Evolutionary conservation across 495 filamentous ascomycete species (phyloP).

Genomic region (Penicillium dipodomyicola): DNA sequence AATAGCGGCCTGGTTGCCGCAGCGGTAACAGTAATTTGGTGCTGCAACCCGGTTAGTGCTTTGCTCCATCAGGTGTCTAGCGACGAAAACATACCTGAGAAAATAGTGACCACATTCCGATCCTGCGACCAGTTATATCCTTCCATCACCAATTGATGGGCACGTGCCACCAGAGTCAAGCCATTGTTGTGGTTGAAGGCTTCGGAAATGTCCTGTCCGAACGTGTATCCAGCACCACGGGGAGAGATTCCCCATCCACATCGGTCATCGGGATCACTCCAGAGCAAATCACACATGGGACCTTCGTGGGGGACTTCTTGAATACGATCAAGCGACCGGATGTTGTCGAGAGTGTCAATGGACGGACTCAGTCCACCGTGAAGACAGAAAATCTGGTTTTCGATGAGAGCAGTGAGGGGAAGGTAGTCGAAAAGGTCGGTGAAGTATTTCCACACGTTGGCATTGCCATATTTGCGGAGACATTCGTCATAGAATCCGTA

Average conservation of each 20-base stretch:
- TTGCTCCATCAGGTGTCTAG: neutral
- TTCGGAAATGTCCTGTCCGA: constrained; percentile 98
- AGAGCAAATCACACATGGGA: constrained; percentile 97
- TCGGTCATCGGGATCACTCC: constrained; percentile 97
- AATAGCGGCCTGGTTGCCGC: constrained; percentile 97
- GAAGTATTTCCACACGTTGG: constrained; percentile 99
- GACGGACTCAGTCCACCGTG: constrained; percentile 94
- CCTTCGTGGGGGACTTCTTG: constrained; percentile 98
- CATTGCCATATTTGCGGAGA: constrained; percentile 95
- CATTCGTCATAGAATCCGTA: constrained; percentile 99
- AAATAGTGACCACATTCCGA: constrained; percentile 96
- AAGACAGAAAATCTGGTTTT: constrained; percentile 99
- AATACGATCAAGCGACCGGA: constrained; percentile 89
- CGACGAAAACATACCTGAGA: constrained; percentile 67
- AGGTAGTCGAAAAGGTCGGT: constrained; percentile 99
- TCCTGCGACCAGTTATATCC: constrained; percentile 99
- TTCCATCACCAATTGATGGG: constrained; percentile 97
- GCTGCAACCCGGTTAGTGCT: constrained; percentile 48
- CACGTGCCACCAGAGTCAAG: constrained; percentile 88
- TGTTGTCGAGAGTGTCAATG: constrained; percentile 98
- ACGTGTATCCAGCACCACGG: constrained; percentile 95
- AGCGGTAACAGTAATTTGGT: constrained; percentile 97
- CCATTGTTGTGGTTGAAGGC: constrained; percentile 99
- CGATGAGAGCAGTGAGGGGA: constrained; percentile 94
- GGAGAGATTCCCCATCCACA: constrained; percentile 99